Base-by-base conservation (phyloP, 352 stramenopile species). In the Pythium phragmiticola region DNA sequence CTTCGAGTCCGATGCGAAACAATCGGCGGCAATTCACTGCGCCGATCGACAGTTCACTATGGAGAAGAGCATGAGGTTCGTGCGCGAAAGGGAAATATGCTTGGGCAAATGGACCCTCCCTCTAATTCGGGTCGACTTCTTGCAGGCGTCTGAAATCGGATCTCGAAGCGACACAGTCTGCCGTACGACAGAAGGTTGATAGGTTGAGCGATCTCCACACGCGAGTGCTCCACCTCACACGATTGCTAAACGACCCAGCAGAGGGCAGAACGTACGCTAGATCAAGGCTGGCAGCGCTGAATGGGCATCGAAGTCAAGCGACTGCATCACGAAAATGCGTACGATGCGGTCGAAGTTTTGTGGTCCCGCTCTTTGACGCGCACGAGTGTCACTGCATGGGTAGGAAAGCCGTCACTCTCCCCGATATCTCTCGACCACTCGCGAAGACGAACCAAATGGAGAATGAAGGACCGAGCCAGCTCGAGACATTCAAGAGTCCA, bases 31-130 rank as follows among this genome's bases (percentile, higher is more conserved):
- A 0, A 65, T 90, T 11, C 70, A 58, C 7, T 84, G 67, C 23
- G 88, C 75, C 4, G 79, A 86, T 26, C 74, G 82, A 43, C 81
- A 92, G 53, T 85, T 89, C 45, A 69, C 68, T 7, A 50, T 80
- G 7, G 78, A 92, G 57, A 76, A 72, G 5, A 77, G 72, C 21
- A 73, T 88, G 26, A 70, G 78, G 71, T 50, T 11, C 7, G 34
- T 46, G 12, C 16, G 2, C 17, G 1, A 5, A 30, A 3, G 26
- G 26, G 26, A 46, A 17, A 19, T 7, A 46, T n/a, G 39, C 39
- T 46, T 46, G 17, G 9, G 7, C n/a, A n/a, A 50, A 50, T 14
- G 2, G 7, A 30, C 17, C 16, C 6, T 30, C 45, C 12, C 16
- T 17, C 7, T 33, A n/a, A 33, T 11, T 26, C 28, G n/a, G 37